Percentiles rank a stretch among this genome's conserved stretches.
Conservation (phyloP, 139 green algal species). For the Micromonas pusilla region DNA sequence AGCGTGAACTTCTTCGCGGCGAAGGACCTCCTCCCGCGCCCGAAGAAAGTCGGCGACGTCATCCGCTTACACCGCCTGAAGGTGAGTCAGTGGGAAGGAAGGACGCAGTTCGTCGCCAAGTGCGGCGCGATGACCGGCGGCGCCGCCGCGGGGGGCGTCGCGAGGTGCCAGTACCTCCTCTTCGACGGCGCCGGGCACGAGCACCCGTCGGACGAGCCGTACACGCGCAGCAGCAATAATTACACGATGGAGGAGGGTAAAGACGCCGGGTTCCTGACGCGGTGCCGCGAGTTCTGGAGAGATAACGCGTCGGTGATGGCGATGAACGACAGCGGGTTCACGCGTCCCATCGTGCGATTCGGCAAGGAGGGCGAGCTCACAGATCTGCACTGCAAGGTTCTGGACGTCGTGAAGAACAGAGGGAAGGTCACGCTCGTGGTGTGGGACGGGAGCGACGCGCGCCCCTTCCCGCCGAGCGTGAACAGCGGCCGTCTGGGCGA, state of each 20-base stretch:
- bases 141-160: background rate
- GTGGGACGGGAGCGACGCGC: slow-evolving; percentile 17
- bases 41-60: slow-evolving; percentile 4
- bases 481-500: background rate
- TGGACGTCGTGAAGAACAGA: background rate
- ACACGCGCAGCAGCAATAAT: background rate
- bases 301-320: no score
- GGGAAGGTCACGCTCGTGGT: slow-evolving; percentile 13
- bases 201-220: background rate
- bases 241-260: background rate
- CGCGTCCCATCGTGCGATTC: background rate
- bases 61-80: slow-evolving; percentile 16
- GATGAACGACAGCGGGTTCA: background rate
- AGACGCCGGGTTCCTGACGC: no score
- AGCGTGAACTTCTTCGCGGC: background rate
- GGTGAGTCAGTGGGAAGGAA: background rate
- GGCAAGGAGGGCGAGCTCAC: background rate
- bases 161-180: background rate
- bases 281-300: no score
- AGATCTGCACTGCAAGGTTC: slow-evolving; percentile 10
- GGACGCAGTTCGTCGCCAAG: slow-evolving; percentile 8
- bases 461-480: background rate
- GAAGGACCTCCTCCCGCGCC: background rate
- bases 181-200: background rate
- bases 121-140: background rate